phyloP scores from a whole-genome alignment of 352 stramenopile species.

The Pythium rhizo-oryzae region DNA sequence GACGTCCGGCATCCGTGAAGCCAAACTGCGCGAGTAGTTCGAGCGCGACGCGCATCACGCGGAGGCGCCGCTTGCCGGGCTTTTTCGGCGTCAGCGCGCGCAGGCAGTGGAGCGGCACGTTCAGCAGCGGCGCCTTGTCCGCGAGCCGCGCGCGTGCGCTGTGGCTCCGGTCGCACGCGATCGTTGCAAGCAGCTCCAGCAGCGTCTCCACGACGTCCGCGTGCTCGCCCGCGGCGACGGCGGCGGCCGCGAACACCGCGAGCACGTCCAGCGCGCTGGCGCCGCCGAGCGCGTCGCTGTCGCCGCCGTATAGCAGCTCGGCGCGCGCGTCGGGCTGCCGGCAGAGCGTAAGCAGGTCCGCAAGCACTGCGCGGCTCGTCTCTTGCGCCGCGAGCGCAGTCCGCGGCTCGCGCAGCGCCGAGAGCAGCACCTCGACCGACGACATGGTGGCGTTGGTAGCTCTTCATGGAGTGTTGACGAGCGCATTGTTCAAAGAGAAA shows the following conservation, averaged over 20 bases:
- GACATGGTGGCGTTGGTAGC: conserved; percentile 32
- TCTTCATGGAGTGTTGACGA: no score
- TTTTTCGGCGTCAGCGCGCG: conserved; percentile 23
- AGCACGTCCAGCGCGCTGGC: conserved; percentile 34
- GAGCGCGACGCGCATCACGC: conserved; percentile 45
- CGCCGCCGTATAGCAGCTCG: conserved; percentile 28
- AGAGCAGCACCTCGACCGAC: conserved; percentile 46
- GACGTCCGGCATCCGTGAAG: conserved; percentile 15
- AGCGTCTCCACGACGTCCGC: conserved; percentile 37
- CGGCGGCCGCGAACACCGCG: conserved; percentile 27
- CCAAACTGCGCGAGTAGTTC: conserved; percentile 43
- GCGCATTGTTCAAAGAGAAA: neutral
- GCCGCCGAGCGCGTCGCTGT: neutral
- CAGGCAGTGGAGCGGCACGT: conserved; percentile 32
- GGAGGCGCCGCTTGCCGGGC: conserved; percentile 37
- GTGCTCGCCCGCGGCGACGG: conserved; percentile 3
- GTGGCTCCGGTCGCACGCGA: conserved; percentile 35
- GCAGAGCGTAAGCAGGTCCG: conserved; percentile 45
- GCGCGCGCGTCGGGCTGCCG: conserved; percentile 38
- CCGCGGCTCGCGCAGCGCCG: conserved; percentile 38
- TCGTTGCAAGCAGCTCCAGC: conserved; percentile 45
- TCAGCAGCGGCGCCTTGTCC: conserved; percentile 25
- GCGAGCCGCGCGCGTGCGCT: conserved; percentile 5
- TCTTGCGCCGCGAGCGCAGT: conserved; percentile 20
- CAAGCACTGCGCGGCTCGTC: conserved; percentile 29